Evolutionary conservation across 2,329 filamentous ascomycete species (phyloP).

Genomic region (Helicocarpus griseus): DNA sequence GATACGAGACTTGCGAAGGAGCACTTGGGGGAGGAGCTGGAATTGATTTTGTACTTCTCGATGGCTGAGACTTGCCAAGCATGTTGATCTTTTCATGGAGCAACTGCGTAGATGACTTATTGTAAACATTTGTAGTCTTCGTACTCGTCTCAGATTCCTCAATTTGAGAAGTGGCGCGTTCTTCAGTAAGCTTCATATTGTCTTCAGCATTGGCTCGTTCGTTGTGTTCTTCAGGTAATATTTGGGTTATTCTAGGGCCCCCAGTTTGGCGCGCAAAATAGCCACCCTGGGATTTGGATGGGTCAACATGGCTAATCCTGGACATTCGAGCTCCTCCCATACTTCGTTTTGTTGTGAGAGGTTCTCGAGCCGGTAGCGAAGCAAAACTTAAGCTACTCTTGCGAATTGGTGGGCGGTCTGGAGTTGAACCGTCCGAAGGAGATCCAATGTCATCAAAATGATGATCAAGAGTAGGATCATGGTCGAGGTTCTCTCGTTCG

Average conservation of each 20-base stretch:
- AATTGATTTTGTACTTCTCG: constrained; percentile 38
- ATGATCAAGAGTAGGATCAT: constrained; percentile 24
- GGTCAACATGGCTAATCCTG: constrained; percentile 68
- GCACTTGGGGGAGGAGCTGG: constrained; percentile 22
- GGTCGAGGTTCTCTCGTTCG: constrained; percentile 17
- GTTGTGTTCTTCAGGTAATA: constrained; percentile 21
- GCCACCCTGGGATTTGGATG: constrained; percentile 52
- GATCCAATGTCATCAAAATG: constrained; percentile 38
- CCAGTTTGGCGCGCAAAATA: constrained; percentile 65
- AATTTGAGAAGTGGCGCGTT: constrained; percentile 36
- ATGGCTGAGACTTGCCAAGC: constrained; percentile 47
- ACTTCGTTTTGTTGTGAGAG: constrained; percentile 73
- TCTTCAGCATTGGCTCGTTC: constrained; percentile 38
- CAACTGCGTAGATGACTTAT: constrained; percentile 86
- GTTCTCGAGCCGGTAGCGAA: constrained; percentile 81
- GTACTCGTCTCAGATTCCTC: constrained; percentile 40
- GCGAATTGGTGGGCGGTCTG: constrained; percentile 58
- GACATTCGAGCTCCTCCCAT: constrained; percentile 60
- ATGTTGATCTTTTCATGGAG: constrained; percentile 86
- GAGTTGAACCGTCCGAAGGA: constrained; percentile 39
- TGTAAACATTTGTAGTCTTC: constrained; percentile 52
- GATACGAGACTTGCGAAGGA: constrained; percentile 27
- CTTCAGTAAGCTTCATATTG: constrained; percentile 42
- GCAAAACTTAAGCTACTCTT: constrained; percentile 96
- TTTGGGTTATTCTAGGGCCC: constrained; percentile 38